These are phyloP conservation scores for Auricularia auricula-judae DNA, from an alignment of 768 basidiomycete species.

Conservation along the genomic window DNA sequence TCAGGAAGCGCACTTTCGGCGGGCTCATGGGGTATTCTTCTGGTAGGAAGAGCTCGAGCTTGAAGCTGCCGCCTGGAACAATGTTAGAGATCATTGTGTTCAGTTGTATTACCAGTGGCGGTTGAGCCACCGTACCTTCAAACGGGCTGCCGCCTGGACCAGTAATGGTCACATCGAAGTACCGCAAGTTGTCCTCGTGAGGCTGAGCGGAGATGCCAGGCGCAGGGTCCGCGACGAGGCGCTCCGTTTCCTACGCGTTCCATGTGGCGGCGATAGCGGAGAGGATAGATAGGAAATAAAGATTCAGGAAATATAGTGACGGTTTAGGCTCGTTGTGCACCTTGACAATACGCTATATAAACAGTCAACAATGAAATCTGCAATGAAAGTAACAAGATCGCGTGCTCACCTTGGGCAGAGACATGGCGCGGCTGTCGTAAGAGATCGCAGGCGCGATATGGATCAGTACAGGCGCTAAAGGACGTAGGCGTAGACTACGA, in stretches of 20 bases:
- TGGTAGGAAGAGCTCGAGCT: constrained; percentile 93
- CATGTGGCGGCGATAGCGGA: constrained; percentile 6
- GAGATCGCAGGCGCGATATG: constrained; percentile 1
- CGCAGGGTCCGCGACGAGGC: constrained; percentile 90
- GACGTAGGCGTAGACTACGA: neutral
- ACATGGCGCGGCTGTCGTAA: constrained; percentile 21
- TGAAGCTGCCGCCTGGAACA: constrained; percentile 73
- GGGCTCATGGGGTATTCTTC: constrained; percentile 99
- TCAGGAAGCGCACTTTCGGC: constrained; percentile 94
- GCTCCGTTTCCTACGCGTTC: constrained; percentile 80
- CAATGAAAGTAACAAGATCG: neutral
- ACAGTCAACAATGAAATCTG: neutral
- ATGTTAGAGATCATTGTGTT: too few relatives aligned
- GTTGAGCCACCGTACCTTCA: constrained; percentile 44
- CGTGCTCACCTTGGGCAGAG: constrained; percentile 41
- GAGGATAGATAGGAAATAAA: constrained; percentile 3
- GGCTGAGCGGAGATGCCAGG: constrained; percentile 94
- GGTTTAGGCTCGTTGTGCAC: constrained; percentile 15
- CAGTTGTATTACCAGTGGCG: neutral
- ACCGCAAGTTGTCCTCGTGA: constrained; percentile 94
- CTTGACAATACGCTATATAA: constrained; percentile 40
- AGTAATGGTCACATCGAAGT: constrained; percentile 96
- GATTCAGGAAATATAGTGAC: constrained; percentile 3
- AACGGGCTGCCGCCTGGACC: constrained; percentile 95
- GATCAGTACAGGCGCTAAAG: neutral